A percentile compares a stretch with the other conserved stretches of the same genome.
Evolutionary conservation across 2,329 filamentous ascomycete species (phyloP).

Genomic region (Diaporthe sp.): DNA sequence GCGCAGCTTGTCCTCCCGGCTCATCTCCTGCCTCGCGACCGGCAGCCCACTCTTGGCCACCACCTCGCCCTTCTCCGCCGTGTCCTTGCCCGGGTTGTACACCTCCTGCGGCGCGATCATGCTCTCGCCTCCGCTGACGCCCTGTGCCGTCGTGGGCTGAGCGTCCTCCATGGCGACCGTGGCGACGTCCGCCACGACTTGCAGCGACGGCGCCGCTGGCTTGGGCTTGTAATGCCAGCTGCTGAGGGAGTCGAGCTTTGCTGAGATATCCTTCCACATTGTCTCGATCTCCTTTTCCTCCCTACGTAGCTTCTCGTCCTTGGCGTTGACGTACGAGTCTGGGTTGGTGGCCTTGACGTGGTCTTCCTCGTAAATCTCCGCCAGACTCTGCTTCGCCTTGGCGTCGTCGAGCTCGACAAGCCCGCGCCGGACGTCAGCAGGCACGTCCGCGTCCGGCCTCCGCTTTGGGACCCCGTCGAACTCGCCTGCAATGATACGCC

Average conservation of each 20-base stretch:
- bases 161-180: slow-evolving; percentile 96
- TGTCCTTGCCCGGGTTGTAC: slow-evolving; percentile 83
- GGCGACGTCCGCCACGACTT: slow-evolving; percentile 91
- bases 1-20: slow-evolving; percentile 85
- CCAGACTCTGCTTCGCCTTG: slow-evolving; percentile 88
- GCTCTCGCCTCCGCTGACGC: slow-evolving; percentile 76
- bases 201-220: slow-evolving; percentile 83
- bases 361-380: slow-evolving; percentile 95
- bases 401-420: slow-evolving; percentile 87
- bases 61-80: slow-evolving; percentile 76
- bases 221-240: slow-evolving; percentile 98
- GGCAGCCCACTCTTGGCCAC: slow-evolving; percentile 83
- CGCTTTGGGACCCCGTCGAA: slow-evolving; percentile 93
- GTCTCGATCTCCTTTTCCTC: slow-evolving; percentile 87
- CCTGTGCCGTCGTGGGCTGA: slow-evolving; percentile 85
- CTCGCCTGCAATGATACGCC: slow-evolving; percentile 88
- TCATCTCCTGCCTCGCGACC: slow-evolving; percentile 87
- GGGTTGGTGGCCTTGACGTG: slow-evolving; percentile 85
- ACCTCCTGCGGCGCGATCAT: slow-evolving; percentile 95
- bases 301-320: slow-evolving; percentile 84
- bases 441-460: slow-evolving; percentile 79
- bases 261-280: slow-evolving; percentile 86
- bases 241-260: slow-evolving; percentile 87
- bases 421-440: slow-evolving; percentile 75
- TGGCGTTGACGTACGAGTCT: slow-evolving; percentile 82